Percentiles rank a stretch among this genome's conserved stretches.
phyloP scores from a whole-genome alignment of 352 stramenopile genomes.

The Phytophthora kernoviae region DNA sequence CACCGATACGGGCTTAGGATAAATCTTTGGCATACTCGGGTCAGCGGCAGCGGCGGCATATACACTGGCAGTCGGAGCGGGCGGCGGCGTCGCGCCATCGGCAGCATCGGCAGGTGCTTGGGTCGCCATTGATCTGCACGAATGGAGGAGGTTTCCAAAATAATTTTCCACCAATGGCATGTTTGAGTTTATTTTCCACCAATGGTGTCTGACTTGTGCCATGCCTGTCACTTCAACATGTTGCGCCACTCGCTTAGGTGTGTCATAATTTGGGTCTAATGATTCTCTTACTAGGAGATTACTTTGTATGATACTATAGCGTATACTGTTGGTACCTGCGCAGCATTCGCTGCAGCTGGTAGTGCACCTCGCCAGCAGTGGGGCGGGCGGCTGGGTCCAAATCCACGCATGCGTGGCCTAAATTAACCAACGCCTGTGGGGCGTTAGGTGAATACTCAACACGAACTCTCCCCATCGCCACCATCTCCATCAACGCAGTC shows the following conservation, averaged over 20 bases:
- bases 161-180: not conserved
- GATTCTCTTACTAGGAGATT: not conserved
- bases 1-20: constrained; percentile 75
- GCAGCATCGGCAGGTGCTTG: constrained; percentile 4
- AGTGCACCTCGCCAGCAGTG: constrained; percentile 34
- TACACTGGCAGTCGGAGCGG: constrained; percentile 12
- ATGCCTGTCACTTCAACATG: not conserved
- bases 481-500: constrained; percentile 37
- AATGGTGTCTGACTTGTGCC: too few species aligned
- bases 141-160: too few species aligned
- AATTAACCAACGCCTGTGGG: constrained; percentile 13
- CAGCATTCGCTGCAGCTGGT: constrained; percentile 35
- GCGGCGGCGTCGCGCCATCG: constrained; percentile 11
- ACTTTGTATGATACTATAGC: constrained; percentile 19
- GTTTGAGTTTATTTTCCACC: not conserved
- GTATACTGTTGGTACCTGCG: constrained; percentile 39
- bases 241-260: not conserved
- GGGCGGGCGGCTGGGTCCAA: constrained; percentile 28
- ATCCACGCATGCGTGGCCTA: constrained; percentile 35
- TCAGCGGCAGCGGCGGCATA: constrained; percentile 27
- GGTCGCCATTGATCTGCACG: constrained; percentile 28
- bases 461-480: constrained; percentile 29
- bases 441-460: constrained; percentile 38
- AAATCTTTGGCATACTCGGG: constrained; percentile 50
- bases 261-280: not conserved